Percentiles rank a stretch among this genome's conserved stretches.
phyloP scores from a whole-genome alignment of 352 stramenopile species.

The Hyaloperonospora brassicae region DNA sequence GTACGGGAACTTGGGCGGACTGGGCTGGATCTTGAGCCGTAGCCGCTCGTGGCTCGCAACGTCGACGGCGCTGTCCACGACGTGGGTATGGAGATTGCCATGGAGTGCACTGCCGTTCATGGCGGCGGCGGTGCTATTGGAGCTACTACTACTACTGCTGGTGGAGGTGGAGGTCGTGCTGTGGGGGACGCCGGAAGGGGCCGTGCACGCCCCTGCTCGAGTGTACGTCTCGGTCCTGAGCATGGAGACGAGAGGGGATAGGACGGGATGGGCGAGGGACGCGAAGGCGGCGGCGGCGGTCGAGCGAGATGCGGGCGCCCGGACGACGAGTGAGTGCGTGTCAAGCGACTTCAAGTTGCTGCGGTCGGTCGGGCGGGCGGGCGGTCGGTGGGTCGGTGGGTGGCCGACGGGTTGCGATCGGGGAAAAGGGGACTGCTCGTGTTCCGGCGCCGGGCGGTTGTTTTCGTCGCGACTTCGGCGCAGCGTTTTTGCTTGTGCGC shows the following conservation, averaged over 20 bases:
- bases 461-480: conserved; percentile 31
- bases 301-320: too few species aligned
- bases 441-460: conserved; percentile 26
- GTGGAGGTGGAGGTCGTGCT: too few species aligned
- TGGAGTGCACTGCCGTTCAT: too few species aligned
- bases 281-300: too few species aligned
- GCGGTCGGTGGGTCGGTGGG: too few species aligned
- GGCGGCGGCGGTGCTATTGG: conserved; percentile 44
- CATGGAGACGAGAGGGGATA: conserved; percentile 22
- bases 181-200: too few species aligned
- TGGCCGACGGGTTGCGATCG: too few species aligned
- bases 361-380: too few species aligned
- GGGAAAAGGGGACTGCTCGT: conserved; percentile 33
- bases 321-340: too few species aligned
- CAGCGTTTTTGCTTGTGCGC: conserved; percentile 30
- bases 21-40: conserved; percentile 77
- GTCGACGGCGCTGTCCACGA: too few species aligned
- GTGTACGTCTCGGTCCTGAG: conserved; percentile 62
- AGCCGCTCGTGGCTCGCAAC: conserved; percentile 54
- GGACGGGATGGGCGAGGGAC: background rate
- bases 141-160: conserved; percentile 8
- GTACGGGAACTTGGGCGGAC: conserved; percentile 82
- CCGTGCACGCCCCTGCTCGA: conserved; percentile 25
- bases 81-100: too few species aligned
- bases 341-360: conserved; percentile 5